Evolutionary conservation across 257 asterid species (phyloP).

Genomic region (Eucommia ulmoides): DNA sequence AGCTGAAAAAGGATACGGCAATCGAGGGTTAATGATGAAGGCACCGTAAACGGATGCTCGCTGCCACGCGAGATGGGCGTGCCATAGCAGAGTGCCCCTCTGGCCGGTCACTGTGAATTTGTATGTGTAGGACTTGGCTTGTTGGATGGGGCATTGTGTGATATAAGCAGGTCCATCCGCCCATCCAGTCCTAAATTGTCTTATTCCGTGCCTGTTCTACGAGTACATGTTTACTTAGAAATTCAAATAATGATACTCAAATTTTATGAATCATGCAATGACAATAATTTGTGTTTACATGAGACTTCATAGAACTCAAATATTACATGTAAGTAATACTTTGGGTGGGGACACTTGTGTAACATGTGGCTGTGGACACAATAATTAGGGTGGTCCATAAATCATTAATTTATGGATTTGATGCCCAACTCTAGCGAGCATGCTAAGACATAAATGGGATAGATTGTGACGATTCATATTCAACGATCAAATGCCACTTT

Average conservation of each 20-base stretch:
- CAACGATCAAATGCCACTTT: too few species aligned
- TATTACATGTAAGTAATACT: too few species aligned
- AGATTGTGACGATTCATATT: too few species aligned
- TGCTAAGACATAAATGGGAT: too few species aligned
- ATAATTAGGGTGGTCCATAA: too few species aligned
- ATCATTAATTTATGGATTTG: background rate
- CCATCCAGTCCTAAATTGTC: slow-evolving; percentile 65
- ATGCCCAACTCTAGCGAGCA: too few species aligned
- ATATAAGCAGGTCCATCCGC: slow-evolving; percentile 82
- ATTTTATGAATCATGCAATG: background rate
- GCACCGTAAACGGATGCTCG: slow-evolving; percentile 74
- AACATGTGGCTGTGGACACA: too few species aligned
- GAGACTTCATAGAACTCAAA: background rate
- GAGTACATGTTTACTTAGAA: background rate
- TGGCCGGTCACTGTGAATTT: slow-evolving; percentile 39
- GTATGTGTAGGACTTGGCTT: slow-evolving; percentile 39
- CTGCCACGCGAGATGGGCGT: slow-evolving; percentile 80
- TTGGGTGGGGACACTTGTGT: too few species aligned
- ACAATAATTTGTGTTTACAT: background rate
- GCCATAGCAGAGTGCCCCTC: slow-evolving; percentile 82
- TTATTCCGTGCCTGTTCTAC: slow-evolving; percentile 56
- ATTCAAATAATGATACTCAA: background rate
- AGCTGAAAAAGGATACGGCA: slow-evolving; percentile 40
- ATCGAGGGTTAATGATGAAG: slow-evolving; percentile 55
- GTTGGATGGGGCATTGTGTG: slow-evolving; percentile 66